Conservation (phyloP, 2,329 filamentous ascomycete genomes). For the Phoma sp. region DNA sequence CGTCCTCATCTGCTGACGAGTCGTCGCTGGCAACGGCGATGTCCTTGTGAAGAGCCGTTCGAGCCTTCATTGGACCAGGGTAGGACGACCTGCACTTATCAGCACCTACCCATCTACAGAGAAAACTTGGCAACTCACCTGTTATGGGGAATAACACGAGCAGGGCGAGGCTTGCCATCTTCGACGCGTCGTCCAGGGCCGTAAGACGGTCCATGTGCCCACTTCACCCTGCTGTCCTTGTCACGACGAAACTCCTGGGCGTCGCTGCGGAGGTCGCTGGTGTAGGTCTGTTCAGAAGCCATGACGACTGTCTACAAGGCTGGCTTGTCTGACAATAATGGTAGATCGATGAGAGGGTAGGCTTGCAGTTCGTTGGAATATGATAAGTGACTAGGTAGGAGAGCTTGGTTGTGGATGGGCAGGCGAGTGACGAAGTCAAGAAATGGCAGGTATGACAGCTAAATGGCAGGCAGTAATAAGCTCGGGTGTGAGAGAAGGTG, state of each 20-base stretch:
- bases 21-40: constrained; percentile 51
- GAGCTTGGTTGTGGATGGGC: constrained; percentile 9
- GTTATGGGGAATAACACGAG: constrained; percentile 38
- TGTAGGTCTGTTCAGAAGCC: constrained; percentile 57
- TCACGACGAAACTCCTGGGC: constrained; percentile 62
- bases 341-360: constrained; percentile 8
- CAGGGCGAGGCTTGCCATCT: constrained; percentile 47
- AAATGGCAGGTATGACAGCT: constrained; percentile 21
- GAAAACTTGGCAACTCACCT: constrained; percentile 36
- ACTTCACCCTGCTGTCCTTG: constrained; percentile 60
- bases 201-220: constrained; percentile 55
- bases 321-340: constrained; percentile 15
- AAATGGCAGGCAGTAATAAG: constrained; percentile 40
- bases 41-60: constrained; percentile 52
- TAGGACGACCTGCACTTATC: constrained; percentile 26
- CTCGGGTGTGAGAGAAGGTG: constrained; percentile 32
- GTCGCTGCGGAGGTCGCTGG: constrained; percentile 62
- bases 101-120: neutral
- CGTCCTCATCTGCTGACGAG: constrained; percentile 55
- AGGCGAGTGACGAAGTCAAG: constrained; percentile 19
- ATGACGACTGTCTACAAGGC: constrained; percentile 39
- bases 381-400: constrained; percentile 4
- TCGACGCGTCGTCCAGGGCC: constrained; percentile 48
- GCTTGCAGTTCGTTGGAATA: constrained; percentile 6
- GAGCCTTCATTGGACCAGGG: constrained; percentile 43